These are phyloP conservation scores for Leucaena leucocephala DNA, from an alignment of 306 rosid genomes.

Conservation along the genomic window DNA sequence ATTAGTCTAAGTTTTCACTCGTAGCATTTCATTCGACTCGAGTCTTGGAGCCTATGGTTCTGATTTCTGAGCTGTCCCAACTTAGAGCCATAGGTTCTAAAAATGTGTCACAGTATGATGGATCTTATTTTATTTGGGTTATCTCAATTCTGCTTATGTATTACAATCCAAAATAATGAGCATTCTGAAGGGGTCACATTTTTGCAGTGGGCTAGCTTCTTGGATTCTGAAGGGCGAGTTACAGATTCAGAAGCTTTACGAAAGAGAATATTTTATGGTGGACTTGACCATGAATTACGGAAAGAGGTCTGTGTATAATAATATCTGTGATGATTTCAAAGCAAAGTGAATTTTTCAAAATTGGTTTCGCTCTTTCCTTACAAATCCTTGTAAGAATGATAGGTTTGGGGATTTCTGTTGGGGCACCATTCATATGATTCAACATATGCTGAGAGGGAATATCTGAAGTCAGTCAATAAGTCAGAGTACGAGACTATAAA, in stretches of 20 bases:
- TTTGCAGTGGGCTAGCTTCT: conserved; percentile 77
- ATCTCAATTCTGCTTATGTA: not conserved
- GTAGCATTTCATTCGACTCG: not conserved
- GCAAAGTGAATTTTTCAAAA: conserved; percentile 27
- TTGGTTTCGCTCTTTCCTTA: conserved; percentile 40
- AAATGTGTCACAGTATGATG: not conserved
- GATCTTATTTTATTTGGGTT: not conserved
- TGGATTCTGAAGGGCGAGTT: conserved; percentile 94
- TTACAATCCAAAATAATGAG: not conserved
- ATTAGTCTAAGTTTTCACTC: not conserved
- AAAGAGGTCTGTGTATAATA: conserved; percentile 64
- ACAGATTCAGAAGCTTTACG: conserved; percentile 72
- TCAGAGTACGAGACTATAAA: conserved; percentile 82
- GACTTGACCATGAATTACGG: conserved; percentile 80
- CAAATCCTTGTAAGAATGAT: conserved; percentile 33
- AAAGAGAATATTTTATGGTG: conserved; percentile 95
- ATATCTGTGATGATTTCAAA: conserved; percentile 25
- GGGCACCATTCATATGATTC: conserved; percentile 82
- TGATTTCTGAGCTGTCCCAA: not conserved
- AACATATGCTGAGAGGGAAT: conserved; percentile 94
- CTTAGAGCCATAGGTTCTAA: not conserved
- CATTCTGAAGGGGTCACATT: conserved; percentile 27
- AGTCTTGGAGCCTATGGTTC: not conserved
- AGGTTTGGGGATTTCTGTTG: conserved; percentile 95
- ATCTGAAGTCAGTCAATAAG: conserved; percentile 65